Evolutionary conservation across 1,139 yeast species (phyloP).

Genomic region (Lodderomyces margitis): DNA sequence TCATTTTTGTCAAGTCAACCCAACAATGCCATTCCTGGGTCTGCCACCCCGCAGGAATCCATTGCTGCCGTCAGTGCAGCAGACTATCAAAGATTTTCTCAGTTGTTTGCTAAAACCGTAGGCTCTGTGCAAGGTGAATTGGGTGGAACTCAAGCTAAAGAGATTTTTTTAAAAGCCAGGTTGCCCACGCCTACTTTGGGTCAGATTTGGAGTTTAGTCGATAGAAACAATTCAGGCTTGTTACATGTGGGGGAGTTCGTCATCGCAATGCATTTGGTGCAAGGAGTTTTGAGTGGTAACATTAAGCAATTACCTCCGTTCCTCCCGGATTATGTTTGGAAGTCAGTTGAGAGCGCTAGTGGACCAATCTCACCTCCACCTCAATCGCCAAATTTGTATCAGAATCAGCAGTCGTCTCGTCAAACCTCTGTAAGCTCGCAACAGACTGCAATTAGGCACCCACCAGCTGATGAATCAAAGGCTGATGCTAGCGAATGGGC

Average conservation of each 20-base stretch:
- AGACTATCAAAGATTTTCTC: slow-evolving; percentile 71
- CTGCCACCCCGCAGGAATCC: slow-evolving; percentile 35
- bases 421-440: slow-evolving; percentile 52
- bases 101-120: slow-evolving; percentile 72
- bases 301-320: slow-evolving; percentile 66
- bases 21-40: slow-evolving; percentile 34
- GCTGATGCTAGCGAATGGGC: slow-evolving; percentile 53
- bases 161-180: slow-evolving; percentile 83
- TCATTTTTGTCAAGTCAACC: slow-evolving; percentile 53
- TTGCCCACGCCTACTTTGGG: slow-evolving; percentile 74
- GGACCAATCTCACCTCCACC: neutral
- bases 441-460: slow-evolving; percentile 39
- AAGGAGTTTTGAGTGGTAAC: slow-evolving; percentile 69
- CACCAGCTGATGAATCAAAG: slow-evolving; percentile 13
- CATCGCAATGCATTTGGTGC: slow-evolving; percentile 94
- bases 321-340: slow-evolving; percentile 70
- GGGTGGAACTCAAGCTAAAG: slow-evolving; percentile 76
- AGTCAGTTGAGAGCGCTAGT: slow-evolving; percentile 32
- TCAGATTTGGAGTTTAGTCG: slow-evolving; percentile 87
- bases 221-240: slow-evolving; percentile 68
- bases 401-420: slow-evolving; percentile 18
- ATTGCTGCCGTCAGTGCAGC: slow-evolving; percentile 62
- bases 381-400: slow-evolving; percentile 8
- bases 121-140: slow-evolving; percentile 49
- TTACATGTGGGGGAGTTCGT: slow-evolving; percentile 74